Evolutionary conservation across 139 green algal genomes (phyloP), one percentile per base, ranked within the genome.

Genomic region (Volvox africanus): DNA sequence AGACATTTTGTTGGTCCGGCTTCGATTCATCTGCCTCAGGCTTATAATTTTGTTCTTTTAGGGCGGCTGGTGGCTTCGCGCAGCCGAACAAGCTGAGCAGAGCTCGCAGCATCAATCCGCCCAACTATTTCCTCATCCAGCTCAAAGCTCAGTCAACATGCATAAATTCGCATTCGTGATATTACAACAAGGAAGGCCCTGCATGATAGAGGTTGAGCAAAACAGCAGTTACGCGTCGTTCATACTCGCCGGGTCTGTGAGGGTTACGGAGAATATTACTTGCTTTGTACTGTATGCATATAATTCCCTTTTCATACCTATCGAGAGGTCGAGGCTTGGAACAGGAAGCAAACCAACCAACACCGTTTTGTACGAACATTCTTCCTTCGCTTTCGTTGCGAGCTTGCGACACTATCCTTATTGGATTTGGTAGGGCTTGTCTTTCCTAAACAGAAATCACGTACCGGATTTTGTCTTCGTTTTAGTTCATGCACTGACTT

Each of bases 21-120:
- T 75, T 28, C 18, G 36, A 12, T 67, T 37, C 37, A 13, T 84
- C 78, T 1, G 78, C 16, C 37, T 65, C 78, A 37, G 80, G 44
- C 71, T 89, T 44, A 36, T 90, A 69, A 2, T 36, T 80, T 61
- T 33, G 85, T 55, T 82, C 85, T 76, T 89, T 89, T 14, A 61
- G 30, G 32, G 62, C 62, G 61, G 83, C 36, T 68, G 85, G 11
- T 75, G 85, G 85, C 36, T 37, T 73, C 0, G 61, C 50, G 75
- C 86, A 90, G 32, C 86, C 75, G 30, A 90, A 77, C 0, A 90
- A 65, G n/a, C n/a, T 35, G 22, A 35, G 28, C n/a, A 90, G 71
- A 61, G 67, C 36, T 32, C 81, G 81, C 61, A 87, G 81, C 78
- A 84, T 84, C 21, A 84, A 82, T 55, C 78, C 78, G 36, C 78